Base-by-base conservation (phyloP, 768 basidiomycete species). In the Aureoboletus auriporus region DNA sequence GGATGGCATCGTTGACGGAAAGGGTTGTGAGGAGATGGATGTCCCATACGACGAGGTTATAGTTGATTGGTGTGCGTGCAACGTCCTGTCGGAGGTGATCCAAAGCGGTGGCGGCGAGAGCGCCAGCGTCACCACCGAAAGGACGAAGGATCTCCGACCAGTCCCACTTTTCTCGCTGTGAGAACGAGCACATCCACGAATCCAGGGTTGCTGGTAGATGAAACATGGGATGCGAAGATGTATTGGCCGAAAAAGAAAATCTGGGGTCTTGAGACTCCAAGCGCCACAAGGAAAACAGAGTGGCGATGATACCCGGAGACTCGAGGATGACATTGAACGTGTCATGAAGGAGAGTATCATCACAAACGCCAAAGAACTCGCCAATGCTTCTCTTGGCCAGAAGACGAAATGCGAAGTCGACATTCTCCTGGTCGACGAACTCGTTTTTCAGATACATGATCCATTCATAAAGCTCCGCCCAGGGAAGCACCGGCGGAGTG, bases 1-100 rank as follows among this genome's bases (percentile, higher is more conserved):
- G 53, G 39, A 65, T 63, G 8, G 48, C 12, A 10, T 59, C 48
- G 14, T 66, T 58, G 2, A 65, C 26, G 27, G 64, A 67, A 16
- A 65, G 48, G 6, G 45, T 39, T 2, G 58, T 66, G 37, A 67
- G 37, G 17, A 65, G 53, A 43, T 67, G 64, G 42, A 59, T 58
- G 39, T 66, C 63, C 64, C 64, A 66, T 26, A 61, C 50, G 41
- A 67, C 37, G 40, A 58, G 52, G 40, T 67, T 61, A 46, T 55
- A 61, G 40, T 65, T 56, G 39, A 55, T 46, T 8, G 63, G 56
- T 7, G 20, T 20, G 7, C 56, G 56, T 38, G 50, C 53, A n/a
- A 47, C n/a, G 23, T 61, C 64, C 14, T 55, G 60, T 44, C 35
- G 52, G 43, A 65, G 63, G 45, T 53, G 64, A 31, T 56, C 47